Evolutionary conservation across 352 stramenopile species (phyloP), one percentile per base, ranked within the genome.

Genomic region (Elongisporangium anandrum): DNA sequence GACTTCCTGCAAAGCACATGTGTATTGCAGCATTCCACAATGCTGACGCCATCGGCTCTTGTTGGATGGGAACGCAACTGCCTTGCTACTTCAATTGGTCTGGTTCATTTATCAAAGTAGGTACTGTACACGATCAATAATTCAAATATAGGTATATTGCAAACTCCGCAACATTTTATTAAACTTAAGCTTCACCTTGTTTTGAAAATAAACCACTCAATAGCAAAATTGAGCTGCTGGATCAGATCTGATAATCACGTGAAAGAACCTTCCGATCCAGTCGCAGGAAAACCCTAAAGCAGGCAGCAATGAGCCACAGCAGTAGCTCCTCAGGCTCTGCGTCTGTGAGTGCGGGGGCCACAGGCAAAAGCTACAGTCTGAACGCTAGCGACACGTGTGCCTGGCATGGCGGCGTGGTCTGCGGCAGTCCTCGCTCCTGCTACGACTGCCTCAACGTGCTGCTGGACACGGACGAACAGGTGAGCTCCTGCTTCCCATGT

Each of bases 371-470:
- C 39, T 26, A 41, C 21, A 75, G 64, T 39, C 64, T 52, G n/a
- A 23, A 23, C 48, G 48, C n/a, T 23, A 61, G 60, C 45, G 69
- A 77, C 45, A 63, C 69, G n/a, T 77, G 69, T 54, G 65, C 60
- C 6, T 77, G 69, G 69, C 74, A 77, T 50, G 52, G 57, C 2
- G 61, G 55, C 20, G 60, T 57, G 52, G 67, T 66, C 38, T 77
- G 69, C 49, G 62, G 61, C 2, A 53, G 26, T 23, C 69, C 69
- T 52, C 69, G 69, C 20, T 72, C 66, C 3, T 77, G 69, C 50
- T 65, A 57, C 9, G 69, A 77, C 61, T 77, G 69, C 54, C 57
- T 77, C 15, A 77, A 80, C 24, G 21, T 16, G 34, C 19, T 59
- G 34, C 34, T 45, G 34, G 34, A 45, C 34, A 15, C 34, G 13